Conservation (phyloP, 2,329 filamentous ascomycete species). For the Aspergillus sp. region DNA sequence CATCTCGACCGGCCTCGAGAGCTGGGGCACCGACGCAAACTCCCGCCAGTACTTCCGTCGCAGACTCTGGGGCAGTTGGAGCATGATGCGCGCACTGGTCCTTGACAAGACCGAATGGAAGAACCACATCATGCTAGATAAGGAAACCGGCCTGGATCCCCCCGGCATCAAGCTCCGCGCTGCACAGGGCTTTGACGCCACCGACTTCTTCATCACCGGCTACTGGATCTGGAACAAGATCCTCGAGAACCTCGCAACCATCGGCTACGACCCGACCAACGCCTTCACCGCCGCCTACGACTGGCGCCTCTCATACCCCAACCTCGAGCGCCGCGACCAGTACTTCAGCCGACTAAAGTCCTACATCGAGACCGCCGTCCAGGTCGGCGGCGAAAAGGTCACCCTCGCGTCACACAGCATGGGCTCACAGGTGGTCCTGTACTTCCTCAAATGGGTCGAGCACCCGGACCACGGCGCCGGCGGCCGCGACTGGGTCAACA, state of each 20-base stretch:
- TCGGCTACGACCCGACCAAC: slow-evolving; percentile 88
- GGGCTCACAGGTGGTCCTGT: slow-evolving; percentile 90
- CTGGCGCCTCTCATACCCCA: slow-evolving; percentile 88
- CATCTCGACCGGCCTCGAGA: slow-evolving; percentile 95
- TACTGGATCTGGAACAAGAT: slow-evolving; percentile 99
- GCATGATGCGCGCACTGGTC: slow-evolving; percentile 94
- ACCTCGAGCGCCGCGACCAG: slow-evolving; percentile 85
- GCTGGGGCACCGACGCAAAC: slow-evolving; percentile 85
- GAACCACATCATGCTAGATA: slow-evolving; percentile 94
- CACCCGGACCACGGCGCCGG: slow-evolving; percentile 74
- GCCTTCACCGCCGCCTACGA: slow-evolving; percentile 75
- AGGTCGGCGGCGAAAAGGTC: slow-evolving; percentile 74
- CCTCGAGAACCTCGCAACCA: slow-evolving; percentile 89
- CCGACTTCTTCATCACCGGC: slow-evolving; percentile 78
- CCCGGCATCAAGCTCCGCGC: slow-evolving; percentile 86
- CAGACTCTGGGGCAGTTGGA: slow-evolving; percentile 96
- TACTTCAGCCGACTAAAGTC: slow-evolving; percentile 91
- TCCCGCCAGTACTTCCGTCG: slow-evolving; percentile 93
- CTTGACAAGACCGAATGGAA: slow-evolving; percentile 95
- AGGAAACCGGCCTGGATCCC: slow-evolving; percentile 85
- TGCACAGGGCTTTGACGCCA: slow-evolving; percentile 94
- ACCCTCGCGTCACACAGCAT: slow-evolving; percentile 93
- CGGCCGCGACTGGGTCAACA: slow-evolving; percentile 86
- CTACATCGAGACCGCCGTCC: slow-evolving; percentile 81
- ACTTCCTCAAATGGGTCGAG: slow-evolving; percentile 81